Percentiles rank a stretch among this genome's conserved stretches.
Evolutionary conservation across 352 stramenopile species (phyloP).

Genomic region (Paralagenidium karlingii): DNA sequence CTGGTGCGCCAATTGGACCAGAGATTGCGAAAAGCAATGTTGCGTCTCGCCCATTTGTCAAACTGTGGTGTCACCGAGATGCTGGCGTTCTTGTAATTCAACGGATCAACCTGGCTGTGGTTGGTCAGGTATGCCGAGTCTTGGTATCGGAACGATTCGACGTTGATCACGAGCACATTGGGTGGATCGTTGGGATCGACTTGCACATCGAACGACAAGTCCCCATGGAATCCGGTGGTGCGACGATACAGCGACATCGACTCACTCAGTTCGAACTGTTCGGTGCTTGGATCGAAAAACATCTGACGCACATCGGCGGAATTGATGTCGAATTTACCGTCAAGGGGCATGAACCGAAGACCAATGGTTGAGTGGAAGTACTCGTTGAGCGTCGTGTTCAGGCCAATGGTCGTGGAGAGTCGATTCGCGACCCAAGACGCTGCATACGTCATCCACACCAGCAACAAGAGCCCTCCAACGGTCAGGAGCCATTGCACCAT

Average conservation of each 20-base stretch:
- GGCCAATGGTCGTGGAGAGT: conserved; percentile 16
- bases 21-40: conserved; percentile 33
- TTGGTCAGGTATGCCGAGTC: conserved; percentile 36
- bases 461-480: too few species aligned
- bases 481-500: too few species aligned
- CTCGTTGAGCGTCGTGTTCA: conserved; percentile 31
- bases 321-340: conserved; percentile 3
- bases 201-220: conserved; percentile 22
- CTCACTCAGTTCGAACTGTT: conserved; percentile 24
- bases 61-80: conserved; percentile 34
- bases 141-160: conserved; percentile 41
- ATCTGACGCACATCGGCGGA: conserved; percentile 15
- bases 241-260: conserved; percentile 21
- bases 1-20: conserved; percentile 53
- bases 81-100: conserved; percentile 17
- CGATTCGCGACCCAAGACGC: too few species aligned
- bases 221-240: conserved; percentile 25
- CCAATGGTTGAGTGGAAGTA: conserved; percentile 12
- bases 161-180: conserved; percentile 32
- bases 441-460: too few species aligned
- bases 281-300: conserved; percentile 22
- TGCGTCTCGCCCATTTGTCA: conserved; percentile 27
- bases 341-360: conserved; percentile 9
- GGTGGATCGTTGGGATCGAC: conserved; percentile 18
- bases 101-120: conserved; percentile 1